A percentile compares a stretch with the other conserved stretches of the same genome.
Evolutionary conservation across 352 stramenopile genomes (phyloP).

Genomic region (Detonula confervacea): DNA sequence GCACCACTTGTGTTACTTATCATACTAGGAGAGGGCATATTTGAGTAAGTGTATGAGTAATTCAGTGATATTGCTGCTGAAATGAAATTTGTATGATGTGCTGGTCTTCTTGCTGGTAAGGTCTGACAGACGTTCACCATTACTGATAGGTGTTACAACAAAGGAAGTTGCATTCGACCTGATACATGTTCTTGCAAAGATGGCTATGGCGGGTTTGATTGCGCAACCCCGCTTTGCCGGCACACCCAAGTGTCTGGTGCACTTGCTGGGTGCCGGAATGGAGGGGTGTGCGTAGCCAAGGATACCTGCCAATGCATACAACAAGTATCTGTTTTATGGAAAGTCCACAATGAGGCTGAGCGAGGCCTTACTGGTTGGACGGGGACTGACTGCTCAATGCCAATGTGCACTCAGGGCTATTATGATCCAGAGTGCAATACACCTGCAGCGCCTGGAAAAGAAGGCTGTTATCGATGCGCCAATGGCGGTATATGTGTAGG

Average conservation of each 20-base stretch:
- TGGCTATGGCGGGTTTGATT: slow-evolving; percentile 95
- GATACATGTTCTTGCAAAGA: slow-evolving; percentile 91
- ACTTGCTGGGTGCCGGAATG: slow-evolving; percentile 89
- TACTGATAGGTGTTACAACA: slow-evolving; percentile 95
- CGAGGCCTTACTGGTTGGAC: slow-evolving; percentile 91
- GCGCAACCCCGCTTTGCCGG: slow-evolving; percentile 92
- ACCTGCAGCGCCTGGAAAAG: slow-evolving; percentile 67
- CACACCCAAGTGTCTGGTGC: slow-evolving; percentile 60
- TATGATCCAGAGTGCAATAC: slow-evolving; percentile 91
- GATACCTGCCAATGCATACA: slow-evolving; percentile 93
- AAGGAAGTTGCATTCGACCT: slow-evolving; percentile 91
- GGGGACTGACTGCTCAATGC: slow-evolving; percentile 92
- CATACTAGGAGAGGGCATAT: slow-evolving; percentile 90
- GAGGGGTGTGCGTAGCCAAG: slow-evolving; percentile 91
- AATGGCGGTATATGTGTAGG: slow-evolving; percentile 91
- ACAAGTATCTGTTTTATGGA: slow-evolving; percentile 88
- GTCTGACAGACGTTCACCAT: too few relatives aligned
- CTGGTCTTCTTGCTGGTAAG: too few relatives aligned
- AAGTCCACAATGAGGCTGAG: slow-evolving; percentile 85
- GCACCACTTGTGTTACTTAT: too few relatives aligned
- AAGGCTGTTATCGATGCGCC: slow-evolving; percentile 93
- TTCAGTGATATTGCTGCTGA: too few relatives aligned
- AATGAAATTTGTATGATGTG: too few relatives aligned
- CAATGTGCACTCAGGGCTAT: slow-evolving; percentile 94
- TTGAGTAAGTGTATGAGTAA: too few relatives aligned